phyloP scores from a whole-genome alignment of 768 basidiomycete species.

The Suillus sp. region DNA sequence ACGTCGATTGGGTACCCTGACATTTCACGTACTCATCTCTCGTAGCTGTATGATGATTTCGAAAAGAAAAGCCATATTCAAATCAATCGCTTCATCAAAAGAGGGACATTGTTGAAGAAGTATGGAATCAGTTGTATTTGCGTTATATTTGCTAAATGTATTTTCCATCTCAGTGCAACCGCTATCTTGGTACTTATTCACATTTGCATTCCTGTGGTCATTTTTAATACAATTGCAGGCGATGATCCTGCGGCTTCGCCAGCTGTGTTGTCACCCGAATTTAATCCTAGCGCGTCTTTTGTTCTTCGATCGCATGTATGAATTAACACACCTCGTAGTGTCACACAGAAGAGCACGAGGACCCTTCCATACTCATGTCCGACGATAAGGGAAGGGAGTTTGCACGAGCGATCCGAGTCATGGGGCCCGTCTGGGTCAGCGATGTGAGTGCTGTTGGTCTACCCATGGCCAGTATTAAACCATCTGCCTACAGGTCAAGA shows the following conservation, averaged over 20 bases:
- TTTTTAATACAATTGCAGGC: conserved; percentile 26
- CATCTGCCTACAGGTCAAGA: conserved; percentile 35
- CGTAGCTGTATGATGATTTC: too few relatives aligned
- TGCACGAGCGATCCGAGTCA: conserved; percentile 50
- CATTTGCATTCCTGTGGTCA: conserved; percentile 38
- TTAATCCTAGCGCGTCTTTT: too few relatives aligned
- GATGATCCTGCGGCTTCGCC: too few relatives aligned
- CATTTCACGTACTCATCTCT: conserved; percentile 1
- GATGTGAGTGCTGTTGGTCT: conserved; percentile 10
- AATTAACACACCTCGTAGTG: too few relatives aligned
- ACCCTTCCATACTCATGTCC: conserved; percentile 48
- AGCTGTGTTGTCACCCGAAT: too few relatives aligned
- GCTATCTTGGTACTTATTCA: conserved; percentile 1
- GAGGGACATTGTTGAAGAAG: too few relatives aligned
- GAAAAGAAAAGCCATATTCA: too few relatives aligned
- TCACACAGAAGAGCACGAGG: too few relatives aligned
- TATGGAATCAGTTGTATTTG: conserved; percentile 26
- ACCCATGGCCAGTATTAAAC: background rate
- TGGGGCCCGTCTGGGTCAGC: conserved; percentile 45
- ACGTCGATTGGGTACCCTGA: conserved; percentile 18
- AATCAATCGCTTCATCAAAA: too few relatives aligned
- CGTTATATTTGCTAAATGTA: conserved; percentile 6
- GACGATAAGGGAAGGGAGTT: conserved; percentile 55
- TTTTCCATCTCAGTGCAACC: background rate
- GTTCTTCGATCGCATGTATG: too few relatives aligned